Percentiles rank a stretch among this genome's conserved stretches.
These are phyloP conservation scores for Arabidopsis suecica DNA, from an alignment of 345 rosid species.

Conservation along the genomic window DNA sequence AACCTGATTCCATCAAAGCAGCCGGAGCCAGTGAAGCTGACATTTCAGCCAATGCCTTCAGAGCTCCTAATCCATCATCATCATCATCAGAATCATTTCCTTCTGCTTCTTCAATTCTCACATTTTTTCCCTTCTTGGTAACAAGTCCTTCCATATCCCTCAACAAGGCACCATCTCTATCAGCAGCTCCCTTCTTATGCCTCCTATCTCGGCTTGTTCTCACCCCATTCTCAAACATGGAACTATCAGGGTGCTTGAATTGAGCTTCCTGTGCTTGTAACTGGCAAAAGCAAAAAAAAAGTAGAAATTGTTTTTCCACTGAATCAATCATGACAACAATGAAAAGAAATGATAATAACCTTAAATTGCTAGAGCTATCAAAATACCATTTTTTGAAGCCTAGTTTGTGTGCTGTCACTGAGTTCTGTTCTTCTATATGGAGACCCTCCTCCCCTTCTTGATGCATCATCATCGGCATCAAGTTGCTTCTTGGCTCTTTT, in stretches of 20 bases:
- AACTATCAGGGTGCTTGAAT: slow-evolving; percentile 49
- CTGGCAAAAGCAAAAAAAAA: slow-evolving; percentile 40
- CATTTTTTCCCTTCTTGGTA: slow-evolving; percentile 60
- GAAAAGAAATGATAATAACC: slow-evolving; percentile 8
- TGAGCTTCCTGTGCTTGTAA: slow-evolving; percentile 54
- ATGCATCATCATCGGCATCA: slow-evolving; percentile 49
- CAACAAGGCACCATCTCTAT: slow-evolving; percentile 52
- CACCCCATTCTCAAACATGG: slow-evolving; percentile 47
- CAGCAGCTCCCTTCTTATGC: slow-evolving; percentile 47
- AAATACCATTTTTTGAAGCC: slow-evolving; percentile 65
- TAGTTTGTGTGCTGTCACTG: slow-evolving; percentile 48
- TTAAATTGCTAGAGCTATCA: slow-evolving; percentile 12
- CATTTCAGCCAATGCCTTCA: slow-evolving; percentile 69
- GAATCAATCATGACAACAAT: slow-evolving; percentile 14
- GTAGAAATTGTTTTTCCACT: slow-evolving; percentile 13
- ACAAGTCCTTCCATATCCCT: slow-evolving; percentile 63
- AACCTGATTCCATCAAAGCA: slow-evolving; percentile 71
- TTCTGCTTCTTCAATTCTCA: slow-evolving; percentile 54
- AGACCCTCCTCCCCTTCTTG: slow-evolving; percentile 28
- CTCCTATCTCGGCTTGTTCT: slow-evolving; percentile 52
- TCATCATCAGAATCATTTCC: slow-evolving; percentile 65
- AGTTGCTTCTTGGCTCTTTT: slow-evolving; percentile 59
- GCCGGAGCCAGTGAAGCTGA: slow-evolving; percentile 52
- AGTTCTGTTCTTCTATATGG: slow-evolving; percentile 25
- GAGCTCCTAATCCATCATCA: slow-evolving; percentile 79